Evolutionary conservation across 257 asterid genomes (phyloP).

Genomic region (Cruciata laevipes): DNA sequence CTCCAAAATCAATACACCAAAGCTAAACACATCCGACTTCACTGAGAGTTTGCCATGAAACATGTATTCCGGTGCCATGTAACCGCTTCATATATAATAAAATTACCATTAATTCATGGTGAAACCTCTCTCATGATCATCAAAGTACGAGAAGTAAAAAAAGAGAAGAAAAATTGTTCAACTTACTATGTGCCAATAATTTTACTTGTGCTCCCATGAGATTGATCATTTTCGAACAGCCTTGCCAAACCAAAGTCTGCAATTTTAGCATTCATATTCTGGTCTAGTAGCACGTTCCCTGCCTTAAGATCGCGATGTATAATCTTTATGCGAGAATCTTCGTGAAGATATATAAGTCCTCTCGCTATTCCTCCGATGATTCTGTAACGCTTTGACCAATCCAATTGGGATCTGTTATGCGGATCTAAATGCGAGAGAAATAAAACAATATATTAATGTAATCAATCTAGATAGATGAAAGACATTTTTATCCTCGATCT

Average conservation of each 20-base stretch:
- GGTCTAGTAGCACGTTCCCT: slow-evolving; percentile 21
- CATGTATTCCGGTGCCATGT: slow-evolving; percentile 26
- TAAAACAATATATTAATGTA: too few relatives aligned
- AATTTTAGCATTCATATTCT: slow-evolving; percentile 23
- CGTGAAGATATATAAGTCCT: not conserved
- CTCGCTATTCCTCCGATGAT: not conserved
- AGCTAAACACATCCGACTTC: slow-evolving; percentile 23
- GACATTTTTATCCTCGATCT: too few relatives aligned
- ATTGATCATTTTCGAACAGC: slow-evolving; percentile 16
- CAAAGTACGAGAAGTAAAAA: too few relatives aligned
- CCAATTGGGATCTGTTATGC: not conserved
- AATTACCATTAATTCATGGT: too few relatives aligned
- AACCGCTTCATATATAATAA: slow-evolving; percentile 18
- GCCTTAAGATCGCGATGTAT: slow-evolving; percentile 23
- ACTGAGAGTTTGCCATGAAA: slow-evolving; percentile 13
- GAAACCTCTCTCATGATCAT: too few relatives aligned
- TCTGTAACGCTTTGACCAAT: not conserved
- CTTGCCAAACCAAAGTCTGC: slow-evolving; percentile 27
- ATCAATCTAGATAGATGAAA: too few relatives aligned
- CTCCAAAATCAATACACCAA: slow-evolving; percentile 25
- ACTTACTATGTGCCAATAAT: slow-evolving; percentile 24
- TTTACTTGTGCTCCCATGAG: slow-evolving; percentile 14
- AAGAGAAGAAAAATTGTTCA: not conserved
- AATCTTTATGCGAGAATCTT: not conserved
- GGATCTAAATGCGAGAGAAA: too few relatives aligned